A percentile compares a stretch with the other conserved stretches of the same genome.
Evolutionary conservation across 2,329 filamentous ascomycete genomes (phyloP).

Genomic region (Achaetomium macrosporum): DNA sequence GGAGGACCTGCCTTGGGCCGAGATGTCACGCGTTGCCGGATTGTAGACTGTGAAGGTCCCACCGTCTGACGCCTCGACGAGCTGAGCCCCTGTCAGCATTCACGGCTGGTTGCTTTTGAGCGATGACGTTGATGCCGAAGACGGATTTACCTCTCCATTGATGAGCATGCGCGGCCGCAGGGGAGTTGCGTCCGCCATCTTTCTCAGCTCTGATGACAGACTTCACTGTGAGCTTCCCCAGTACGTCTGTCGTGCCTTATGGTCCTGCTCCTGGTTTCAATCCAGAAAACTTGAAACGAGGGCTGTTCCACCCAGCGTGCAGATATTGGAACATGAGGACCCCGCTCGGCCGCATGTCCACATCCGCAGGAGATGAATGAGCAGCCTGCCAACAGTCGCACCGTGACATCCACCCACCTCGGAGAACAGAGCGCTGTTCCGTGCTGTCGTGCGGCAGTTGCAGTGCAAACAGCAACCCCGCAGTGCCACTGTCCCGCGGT

Average conservation of each 20-base stretch:
- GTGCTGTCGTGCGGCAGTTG: not conserved
- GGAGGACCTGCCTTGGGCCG: conserved; percentile 30
- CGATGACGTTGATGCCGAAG: not conserved
- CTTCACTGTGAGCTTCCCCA: not conserved
- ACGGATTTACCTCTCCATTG: conserved; percentile 38
- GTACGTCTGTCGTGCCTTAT: no score
- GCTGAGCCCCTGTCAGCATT: conserved; percentile 25
- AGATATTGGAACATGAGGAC: not conserved
- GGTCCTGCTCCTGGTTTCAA: no score
- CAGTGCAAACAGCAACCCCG: not conserved
- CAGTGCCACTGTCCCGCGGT: not conserved
- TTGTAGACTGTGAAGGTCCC: conserved; percentile 41
- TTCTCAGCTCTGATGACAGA: not conserved
- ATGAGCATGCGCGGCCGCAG: conserved; percentile 41
- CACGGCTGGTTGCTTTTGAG: not conserved
- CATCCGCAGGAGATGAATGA: not conserved
- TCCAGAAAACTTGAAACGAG: no score
- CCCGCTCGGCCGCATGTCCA: not conserved
- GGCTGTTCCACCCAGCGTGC: not conserved
- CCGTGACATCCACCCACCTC: not conserved
- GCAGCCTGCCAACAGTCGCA: not conserved
- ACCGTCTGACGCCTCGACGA: conserved; percentile 40
- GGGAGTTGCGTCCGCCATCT: conserved; percentile 7
- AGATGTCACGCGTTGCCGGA: conserved; percentile 35
- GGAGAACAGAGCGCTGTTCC: not conserved